A percentile compares a stretch with the other conserved stretches of the same genome.
Conservation (phyloP, 306 rosid genomes). For the Arachis hypogaea region DNA sequence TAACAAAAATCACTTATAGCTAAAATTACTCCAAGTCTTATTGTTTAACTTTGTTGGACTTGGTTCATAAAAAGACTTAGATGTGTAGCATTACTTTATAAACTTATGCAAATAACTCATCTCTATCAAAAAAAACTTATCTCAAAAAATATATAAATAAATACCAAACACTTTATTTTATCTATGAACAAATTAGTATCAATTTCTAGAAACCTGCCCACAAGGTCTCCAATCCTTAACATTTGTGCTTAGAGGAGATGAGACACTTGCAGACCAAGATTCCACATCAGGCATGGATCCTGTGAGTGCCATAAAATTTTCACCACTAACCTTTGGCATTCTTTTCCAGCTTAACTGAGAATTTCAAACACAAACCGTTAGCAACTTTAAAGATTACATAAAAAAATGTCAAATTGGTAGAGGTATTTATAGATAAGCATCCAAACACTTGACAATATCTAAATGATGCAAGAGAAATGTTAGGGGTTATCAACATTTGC, state of each 20-base stretch:
- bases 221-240: conserved; percentile 78
- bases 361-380: conserved; percentile 40
- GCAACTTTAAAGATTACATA: conserved; percentile 22
- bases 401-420: background rate
- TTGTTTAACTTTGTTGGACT: too few species aligned
- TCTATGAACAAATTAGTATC: conserved; percentile 17
- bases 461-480: background rate
- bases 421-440: background rate
- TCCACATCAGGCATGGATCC: conserved; percentile 77
- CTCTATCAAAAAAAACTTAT: too few species aligned
- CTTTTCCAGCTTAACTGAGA: conserved; percentile 89
- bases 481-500: too few species aligned
- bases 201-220: conserved; percentile 29
- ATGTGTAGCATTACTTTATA: too few species aligned
- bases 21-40: too few species aligned
- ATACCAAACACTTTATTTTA: background rate
- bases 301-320: conserved; percentile 78
- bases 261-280: conserved; percentile 74
- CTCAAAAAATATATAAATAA: too few species aligned
- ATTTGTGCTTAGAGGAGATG: conserved; percentile 55
- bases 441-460: background rate
- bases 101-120: too few species aligned
- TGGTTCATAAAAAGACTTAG: too few species aligned
- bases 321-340: conserved; percentile 62
- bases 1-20: too few species aligned